A percentile compares a stretch with the other conserved stretches of the same genome.
These are phyloP conservation scores for Vitis hybrid DNA, from an alignment of 177 flowering plant species.

Conservation along the genomic window DNA sequence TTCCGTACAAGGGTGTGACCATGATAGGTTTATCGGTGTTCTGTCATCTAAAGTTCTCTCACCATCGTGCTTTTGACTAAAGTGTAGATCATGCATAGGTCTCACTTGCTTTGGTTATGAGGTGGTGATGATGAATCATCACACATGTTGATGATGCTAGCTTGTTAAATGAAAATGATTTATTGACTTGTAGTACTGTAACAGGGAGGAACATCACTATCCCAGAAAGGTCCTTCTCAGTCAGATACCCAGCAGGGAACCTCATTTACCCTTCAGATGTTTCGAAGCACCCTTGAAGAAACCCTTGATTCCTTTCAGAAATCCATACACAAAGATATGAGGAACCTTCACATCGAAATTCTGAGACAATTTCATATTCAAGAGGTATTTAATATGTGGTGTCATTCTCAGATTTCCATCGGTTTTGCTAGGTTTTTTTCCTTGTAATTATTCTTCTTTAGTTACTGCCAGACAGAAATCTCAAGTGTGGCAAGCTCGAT, in stretches of 20 bases:
- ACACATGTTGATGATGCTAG: too few species aligned
- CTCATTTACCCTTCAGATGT: slow-evolving; percentile 81
- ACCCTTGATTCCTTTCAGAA: slow-evolving; percentile 78
- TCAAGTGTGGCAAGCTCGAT: slow-evolving; percentile 53
- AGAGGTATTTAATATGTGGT: slow-evolving; percentile 51
- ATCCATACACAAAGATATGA: slow-evolving; percentile 82
- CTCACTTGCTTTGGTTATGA: too few species aligned
- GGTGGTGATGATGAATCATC: too few species aligned
- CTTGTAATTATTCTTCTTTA: neutral
- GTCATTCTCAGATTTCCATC: neutral
- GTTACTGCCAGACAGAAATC: slow-evolving; percentile 61
- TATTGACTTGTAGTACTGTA: slow-evolving; percentile 5
- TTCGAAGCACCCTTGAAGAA: slow-evolving; percentile 90
- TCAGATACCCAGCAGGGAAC: slow-evolving; percentile 65
- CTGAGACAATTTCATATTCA: slow-evolving; percentile 89
- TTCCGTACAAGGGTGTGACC: too few species aligned
- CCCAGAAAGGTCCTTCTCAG: slow-evolving; percentile 37
- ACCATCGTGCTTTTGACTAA: too few species aligned
- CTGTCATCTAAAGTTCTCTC: too few species aligned
- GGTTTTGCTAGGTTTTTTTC: neutral
- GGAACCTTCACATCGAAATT: slow-evolving; percentile 94
- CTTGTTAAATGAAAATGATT: neutral
- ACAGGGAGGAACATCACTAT: slow-evolving; percentile 60
- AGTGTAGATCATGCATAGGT: too few species aligned
- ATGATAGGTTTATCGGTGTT: too few species aligned